phyloP scores from a whole-genome alignment of 176 grass and related monocot genomes.

The Musa acuminata region DNA sequence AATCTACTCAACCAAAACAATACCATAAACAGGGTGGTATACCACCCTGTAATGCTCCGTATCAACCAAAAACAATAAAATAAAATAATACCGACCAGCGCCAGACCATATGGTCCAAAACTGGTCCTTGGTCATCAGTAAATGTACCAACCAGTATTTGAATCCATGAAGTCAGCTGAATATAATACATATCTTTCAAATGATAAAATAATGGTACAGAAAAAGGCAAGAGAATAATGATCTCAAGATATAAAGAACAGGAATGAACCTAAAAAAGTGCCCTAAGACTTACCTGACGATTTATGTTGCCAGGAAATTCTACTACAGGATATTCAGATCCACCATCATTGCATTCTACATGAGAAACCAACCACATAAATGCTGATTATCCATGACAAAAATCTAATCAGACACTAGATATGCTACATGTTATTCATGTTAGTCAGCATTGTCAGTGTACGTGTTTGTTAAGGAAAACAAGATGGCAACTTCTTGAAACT shows the following conservation, averaged over 20 bases:
- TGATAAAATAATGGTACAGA: background rate
- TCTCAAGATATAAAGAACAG: background rate
- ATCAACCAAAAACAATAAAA: no score
- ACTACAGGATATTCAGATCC: slow-evolving; percentile 43
- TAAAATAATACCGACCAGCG: no score
- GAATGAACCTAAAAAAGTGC: slow-evolving; percentile 9
- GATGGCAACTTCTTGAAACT: background rate
- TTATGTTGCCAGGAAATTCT: slow-evolving; percentile 50
- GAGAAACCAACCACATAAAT: background rate
- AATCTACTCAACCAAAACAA: no score
- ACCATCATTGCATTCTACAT: slow-evolving; percentile 70
- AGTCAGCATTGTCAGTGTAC: no score
- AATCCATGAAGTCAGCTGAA: background rate
- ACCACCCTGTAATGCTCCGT: no score
- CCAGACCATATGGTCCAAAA: no score
- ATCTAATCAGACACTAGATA: background rate
- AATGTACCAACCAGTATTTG: no score
- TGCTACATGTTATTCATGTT: background rate
- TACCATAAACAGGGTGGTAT: no score
- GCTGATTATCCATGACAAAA: background rate
- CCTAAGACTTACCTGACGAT: slow-evolving; percentile 36
- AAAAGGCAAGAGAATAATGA: background rate
- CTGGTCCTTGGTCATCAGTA: no score
- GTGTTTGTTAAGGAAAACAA: no score
- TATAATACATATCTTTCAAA: background rate